phyloP scores from a whole-genome alignment of 306 rosid genomes.

The Mucuna pruriens region DNA sequence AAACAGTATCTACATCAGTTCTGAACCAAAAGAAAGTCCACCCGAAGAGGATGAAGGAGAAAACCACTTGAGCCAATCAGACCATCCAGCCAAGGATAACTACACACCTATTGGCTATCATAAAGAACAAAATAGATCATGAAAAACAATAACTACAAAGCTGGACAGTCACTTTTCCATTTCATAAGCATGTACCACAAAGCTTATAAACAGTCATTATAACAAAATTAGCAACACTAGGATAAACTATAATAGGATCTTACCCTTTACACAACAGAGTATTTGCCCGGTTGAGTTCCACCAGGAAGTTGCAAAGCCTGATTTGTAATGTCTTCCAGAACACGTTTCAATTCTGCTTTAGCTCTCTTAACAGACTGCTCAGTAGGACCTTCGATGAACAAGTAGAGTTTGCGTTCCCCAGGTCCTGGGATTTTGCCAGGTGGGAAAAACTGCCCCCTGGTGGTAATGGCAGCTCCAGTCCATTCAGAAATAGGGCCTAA shows the following conservation, averaged over 20 bases:
- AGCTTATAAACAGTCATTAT: background rate
- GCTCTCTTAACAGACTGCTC: conserved; percentile 94
- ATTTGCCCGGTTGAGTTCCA: conserved; percentile 92
- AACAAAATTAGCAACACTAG: conserved; percentile 18
- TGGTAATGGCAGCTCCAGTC: conserved; percentile 98
- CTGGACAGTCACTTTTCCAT: background rate
- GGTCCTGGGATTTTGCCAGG: conserved; percentile 84
- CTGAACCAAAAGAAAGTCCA: conserved; percentile 25
- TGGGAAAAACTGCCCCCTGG: conserved; percentile 91
- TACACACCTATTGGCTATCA: background rate
- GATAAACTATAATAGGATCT: conserved; percentile 42
- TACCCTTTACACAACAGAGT: conserved; percentile 79
- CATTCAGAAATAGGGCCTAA: conserved; percentile 89
- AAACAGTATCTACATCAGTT: background rate
- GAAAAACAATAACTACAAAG: background rate
- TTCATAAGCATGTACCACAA: background rate
- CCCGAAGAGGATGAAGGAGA: conserved; percentile 1
- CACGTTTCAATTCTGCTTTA: conserved; percentile 85
- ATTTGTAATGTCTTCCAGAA: conserved; percentile 86
- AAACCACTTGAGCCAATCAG: conserved; percentile 11
- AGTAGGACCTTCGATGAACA: conserved; percentile 93
- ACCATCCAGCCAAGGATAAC: conserved; percentile 6
- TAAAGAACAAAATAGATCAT: background rate
- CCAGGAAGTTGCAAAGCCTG: conserved; percentile 90
- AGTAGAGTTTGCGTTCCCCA: conserved; percentile 89